Conservation (phyloP, 2,329 filamentous ascomycete genomes). For the Hypoxylon sp. region DNA sequence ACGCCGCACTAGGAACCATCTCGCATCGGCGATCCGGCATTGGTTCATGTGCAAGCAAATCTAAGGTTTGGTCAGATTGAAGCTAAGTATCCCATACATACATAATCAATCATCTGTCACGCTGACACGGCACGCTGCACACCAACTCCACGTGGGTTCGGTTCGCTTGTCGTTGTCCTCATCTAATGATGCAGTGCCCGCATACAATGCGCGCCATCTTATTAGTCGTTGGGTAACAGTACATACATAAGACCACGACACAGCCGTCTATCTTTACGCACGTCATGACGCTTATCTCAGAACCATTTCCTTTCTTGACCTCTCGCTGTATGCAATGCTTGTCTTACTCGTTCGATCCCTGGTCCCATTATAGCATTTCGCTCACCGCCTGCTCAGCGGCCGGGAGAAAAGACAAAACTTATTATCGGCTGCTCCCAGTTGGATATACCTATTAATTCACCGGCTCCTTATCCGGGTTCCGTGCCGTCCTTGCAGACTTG, state of each 20-base stretch:
- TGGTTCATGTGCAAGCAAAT: slow-evolving; percentile 36
- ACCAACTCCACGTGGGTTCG: slow-evolving; percentile 41
- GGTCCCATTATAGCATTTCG: slow-evolving; percentile 28
- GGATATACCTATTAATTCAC: slow-evolving; percentile 39
- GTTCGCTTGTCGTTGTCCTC: slow-evolving; percentile 26
- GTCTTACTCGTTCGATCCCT: slow-evolving; percentile 44
- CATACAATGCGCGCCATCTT: slow-evolving; percentile 21
- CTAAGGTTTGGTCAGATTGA: slow-evolving; percentile 39
- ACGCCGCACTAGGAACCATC: slow-evolving; percentile 40
- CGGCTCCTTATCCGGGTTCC: slow-evolving; percentile 46
- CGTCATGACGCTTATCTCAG: slow-evolving; percentile 44
- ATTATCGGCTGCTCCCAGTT: slow-evolving; percentile 23
- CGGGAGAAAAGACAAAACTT: slow-evolving; percentile 37
- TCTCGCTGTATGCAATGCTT: slow-evolving; percentile 40
- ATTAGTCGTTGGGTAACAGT: slow-evolving; percentile 29
- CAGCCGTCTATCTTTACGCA: slow-evolving; percentile 31
- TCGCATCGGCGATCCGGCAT: slow-evolving; percentile 42
- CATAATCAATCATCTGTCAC: slow-evolving; percentile 34
- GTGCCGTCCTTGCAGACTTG: slow-evolving; percentile 41
- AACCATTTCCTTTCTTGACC: slow-evolving; percentile 43
- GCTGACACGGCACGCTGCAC: slow-evolving; percentile 22
- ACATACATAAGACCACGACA: slow-evolving; percentile 29
- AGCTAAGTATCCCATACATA: slow-evolving; percentile 30
- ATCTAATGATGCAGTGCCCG: slow-evolving; percentile 20
- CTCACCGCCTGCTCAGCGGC: slow-evolving; percentile 42